Percentiles rank a stretch among this genome's conserved stretches.
phyloP scores from a whole-genome alignment of 2,329 filamentous ascomycete genomes.

The Diplodia corticola region DNA sequence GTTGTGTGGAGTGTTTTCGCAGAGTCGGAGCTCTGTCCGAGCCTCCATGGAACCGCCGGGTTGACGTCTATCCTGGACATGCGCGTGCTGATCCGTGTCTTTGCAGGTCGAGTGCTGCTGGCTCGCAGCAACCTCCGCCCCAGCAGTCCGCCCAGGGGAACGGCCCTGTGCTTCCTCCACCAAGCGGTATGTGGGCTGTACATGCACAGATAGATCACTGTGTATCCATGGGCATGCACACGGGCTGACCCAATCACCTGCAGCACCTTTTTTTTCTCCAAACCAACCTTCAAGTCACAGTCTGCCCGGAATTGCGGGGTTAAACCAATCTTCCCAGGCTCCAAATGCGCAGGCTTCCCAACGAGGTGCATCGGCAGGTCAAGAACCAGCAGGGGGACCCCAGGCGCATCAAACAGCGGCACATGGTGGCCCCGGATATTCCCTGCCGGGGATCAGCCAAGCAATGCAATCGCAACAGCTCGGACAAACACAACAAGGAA shows the following conservation, averaged over 20 bases:
- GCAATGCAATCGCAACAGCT: slow-evolving; percentile 44
- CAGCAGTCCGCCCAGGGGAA: slow-evolving; percentile 39
- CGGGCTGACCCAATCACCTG: background rate
- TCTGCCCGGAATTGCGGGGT: slow-evolving; percentile 46
- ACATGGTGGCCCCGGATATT: slow-evolving; percentile 44
- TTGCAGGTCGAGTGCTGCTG: slow-evolving; percentile 34
- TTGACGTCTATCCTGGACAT: background rate
- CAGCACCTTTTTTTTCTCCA: slow-evolving; percentile 44
- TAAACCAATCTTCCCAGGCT: slow-evolving; percentile 47
- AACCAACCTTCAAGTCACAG: slow-evolving; percentile 44
- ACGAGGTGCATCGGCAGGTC: slow-evolving; percentile 35
- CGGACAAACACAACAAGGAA: slow-evolving; percentile 35
- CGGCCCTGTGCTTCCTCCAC: slow-evolving; percentile 42
- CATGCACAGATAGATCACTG: background rate
- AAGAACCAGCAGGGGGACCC: slow-evolving; percentile 36
- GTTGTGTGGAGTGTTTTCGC: background rate
- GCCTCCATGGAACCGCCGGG: background rate
- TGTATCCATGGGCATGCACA: background rate
- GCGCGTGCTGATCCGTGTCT: slow-evolving; percentile 4
- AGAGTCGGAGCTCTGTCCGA: background rate
- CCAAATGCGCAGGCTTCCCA: slow-evolving; percentile 41
- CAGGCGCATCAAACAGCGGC: slow-evolving; percentile 36
- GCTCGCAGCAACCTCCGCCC: slow-evolving; percentile 35
- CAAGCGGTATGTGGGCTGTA: slow-evolving; percentile 35
- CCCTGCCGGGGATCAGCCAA: slow-evolving; percentile 48